Evolutionary conservation across 2,329 filamentous ascomycete species (phyloP).

Genomic region (Exophiala phaeomuriformis): DNA sequence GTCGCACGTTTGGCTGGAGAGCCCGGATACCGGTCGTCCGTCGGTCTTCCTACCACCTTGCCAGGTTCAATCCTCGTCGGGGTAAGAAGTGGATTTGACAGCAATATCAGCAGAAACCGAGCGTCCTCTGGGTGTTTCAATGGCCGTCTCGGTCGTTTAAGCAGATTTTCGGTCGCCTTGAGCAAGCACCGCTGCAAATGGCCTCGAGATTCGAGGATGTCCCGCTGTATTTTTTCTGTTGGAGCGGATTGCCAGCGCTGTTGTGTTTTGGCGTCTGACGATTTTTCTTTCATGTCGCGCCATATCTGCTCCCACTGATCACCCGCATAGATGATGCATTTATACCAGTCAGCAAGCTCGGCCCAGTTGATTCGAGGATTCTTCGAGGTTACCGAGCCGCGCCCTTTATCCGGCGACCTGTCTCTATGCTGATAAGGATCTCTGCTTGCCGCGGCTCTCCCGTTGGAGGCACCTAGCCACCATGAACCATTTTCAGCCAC

Average conservation of each 20-base stretch:
- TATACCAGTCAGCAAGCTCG: conserved; percentile 66
- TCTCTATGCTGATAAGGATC: conserved; percentile 31
- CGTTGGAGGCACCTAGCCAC: conserved; percentile 57
- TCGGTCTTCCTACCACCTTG: conserved; percentile 6
- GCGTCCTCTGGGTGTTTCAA: conserved; percentile 62
- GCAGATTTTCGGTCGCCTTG: conserved; percentile 68
- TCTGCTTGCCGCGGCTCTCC: conserved; percentile 36
- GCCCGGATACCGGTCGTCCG: conserved; percentile 18
- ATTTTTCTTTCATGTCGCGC: conserved; percentile 43
- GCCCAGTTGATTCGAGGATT: conserved; percentile 70
- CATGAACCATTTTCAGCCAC: conserved; percentile 74
- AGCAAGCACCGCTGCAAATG: conserved; percentile 64
- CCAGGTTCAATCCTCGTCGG: conserved; percentile 21
- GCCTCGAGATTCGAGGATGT: conserved; percentile 55
- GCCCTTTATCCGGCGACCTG: conserved; percentile 28
- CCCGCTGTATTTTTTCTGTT: conserved; percentile 34
- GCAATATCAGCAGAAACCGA: conserved; percentile 68
- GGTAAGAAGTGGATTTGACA: conserved; percentile 68
- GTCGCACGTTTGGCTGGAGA: conserved; percentile 18
- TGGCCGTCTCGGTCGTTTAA: conserved; percentile 69
- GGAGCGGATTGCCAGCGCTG: conserved; percentile 39
- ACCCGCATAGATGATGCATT: conserved; percentile 59
- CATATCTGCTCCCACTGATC: conserved; percentile 58
- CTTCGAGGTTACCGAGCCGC: conserved; percentile 46
- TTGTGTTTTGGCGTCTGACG: conserved; percentile 18